These are phyloP conservation scores for Pythium scleroteichum DNA, from an alignment of 352 stramenopile species.

Conservation along the genomic window DNA sequence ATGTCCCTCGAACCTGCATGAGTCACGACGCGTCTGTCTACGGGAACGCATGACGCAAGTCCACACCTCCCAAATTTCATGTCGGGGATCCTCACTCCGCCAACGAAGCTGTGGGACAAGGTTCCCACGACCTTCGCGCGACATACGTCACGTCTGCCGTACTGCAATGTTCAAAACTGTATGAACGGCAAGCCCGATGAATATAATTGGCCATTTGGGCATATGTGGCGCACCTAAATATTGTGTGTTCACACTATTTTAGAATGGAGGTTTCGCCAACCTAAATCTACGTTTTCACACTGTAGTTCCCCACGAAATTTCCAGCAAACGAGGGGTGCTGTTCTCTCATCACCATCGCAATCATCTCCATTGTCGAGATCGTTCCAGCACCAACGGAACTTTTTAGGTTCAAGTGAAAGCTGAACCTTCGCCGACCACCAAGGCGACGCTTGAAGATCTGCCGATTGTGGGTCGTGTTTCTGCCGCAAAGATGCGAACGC, in stretches of 20 bases:
- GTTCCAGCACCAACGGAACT: background rate
- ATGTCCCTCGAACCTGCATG: slow-evolving; percentile 26
- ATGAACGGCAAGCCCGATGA: background rate
- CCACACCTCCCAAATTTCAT: slow-evolving; percentile 21
- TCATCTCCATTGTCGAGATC: background rate
- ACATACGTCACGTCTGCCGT: background rate
- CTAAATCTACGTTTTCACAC: too few species aligned
- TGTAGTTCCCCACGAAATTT: background rate
- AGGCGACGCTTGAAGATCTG: too few species aligned
- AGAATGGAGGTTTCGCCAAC: too few species aligned
- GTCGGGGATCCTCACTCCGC: slow-evolving; percentile 2
- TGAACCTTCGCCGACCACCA: too few species aligned
- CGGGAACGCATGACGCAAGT: slow-evolving; percentile 20
- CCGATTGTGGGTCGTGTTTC: too few species aligned
- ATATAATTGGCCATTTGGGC: background rate
- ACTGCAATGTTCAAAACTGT: background rate
- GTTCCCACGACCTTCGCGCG: slow-evolving; percentile 17
- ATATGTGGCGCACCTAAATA: background rate
- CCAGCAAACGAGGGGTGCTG: background rate
- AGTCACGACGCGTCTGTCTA: slow-evolving; percentile 26
- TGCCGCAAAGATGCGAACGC: too few species aligned
- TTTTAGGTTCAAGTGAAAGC: too few species aligned
- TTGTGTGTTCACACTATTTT: too few species aligned
- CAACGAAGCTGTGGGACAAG: slow-evolving; percentile 18
- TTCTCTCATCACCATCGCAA: slow-evolving; percentile 5